A percentile compares a stretch with the other conserved stretches of the same genome.
Conservation (phyloP, 176 grass and related monocot genomes). For the Secale cereale region DNA sequence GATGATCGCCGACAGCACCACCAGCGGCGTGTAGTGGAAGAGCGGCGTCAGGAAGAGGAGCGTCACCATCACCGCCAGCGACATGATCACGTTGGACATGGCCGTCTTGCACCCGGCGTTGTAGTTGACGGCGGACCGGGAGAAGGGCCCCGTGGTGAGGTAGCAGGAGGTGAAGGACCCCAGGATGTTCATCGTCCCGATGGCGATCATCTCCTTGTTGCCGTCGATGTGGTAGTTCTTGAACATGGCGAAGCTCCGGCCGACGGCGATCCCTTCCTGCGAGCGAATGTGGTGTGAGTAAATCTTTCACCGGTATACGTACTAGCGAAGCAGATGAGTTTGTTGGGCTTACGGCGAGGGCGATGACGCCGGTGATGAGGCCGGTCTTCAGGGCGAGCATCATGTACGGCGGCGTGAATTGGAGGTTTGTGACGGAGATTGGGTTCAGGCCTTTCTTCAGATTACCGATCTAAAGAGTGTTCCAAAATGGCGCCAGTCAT, state of each 20-base stretch:
- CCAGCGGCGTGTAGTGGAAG: slow-evolving; percentile 94
- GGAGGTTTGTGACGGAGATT: slow-evolving; percentile 51
- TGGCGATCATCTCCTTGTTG: slow-evolving; percentile 98
- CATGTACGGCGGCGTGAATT: slow-evolving; percentile 66
- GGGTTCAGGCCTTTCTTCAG: slow-evolving; percentile 97
- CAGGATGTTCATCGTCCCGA: slow-evolving; percentile 86
- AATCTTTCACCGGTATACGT: background rate
- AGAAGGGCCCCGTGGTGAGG: slow-evolving; percentile 91
- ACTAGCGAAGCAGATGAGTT: background rate
- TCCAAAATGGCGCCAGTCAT: background rate
- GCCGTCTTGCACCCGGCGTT: slow-evolving; percentile 97
- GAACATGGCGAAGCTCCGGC: slow-evolving; percentile 92
- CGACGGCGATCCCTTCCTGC: slow-evolving; percentile 97
- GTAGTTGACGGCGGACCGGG: slow-evolving; percentile 87
- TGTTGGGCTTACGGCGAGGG: slow-evolving; percentile 66
- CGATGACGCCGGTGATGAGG: slow-evolving; percentile 80
- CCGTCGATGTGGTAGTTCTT: slow-evolving; percentile 99
- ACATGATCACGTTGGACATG: slow-evolving; percentile 94
- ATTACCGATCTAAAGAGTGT: slow-evolving; percentile 63
- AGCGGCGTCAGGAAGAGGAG: slow-evolving; percentile 87
- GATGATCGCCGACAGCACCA: slow-evolving; percentile 95
- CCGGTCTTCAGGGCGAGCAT: slow-evolving; percentile 81
- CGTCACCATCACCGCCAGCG: slow-evolving; percentile 80
- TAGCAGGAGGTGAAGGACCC: slow-evolving; percentile 96
- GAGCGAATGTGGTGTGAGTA: background rate